Evolutionary conservation across 805 yeast species (phyloP).

Genomic region (Saccharomycopsis schoenii): DNA sequence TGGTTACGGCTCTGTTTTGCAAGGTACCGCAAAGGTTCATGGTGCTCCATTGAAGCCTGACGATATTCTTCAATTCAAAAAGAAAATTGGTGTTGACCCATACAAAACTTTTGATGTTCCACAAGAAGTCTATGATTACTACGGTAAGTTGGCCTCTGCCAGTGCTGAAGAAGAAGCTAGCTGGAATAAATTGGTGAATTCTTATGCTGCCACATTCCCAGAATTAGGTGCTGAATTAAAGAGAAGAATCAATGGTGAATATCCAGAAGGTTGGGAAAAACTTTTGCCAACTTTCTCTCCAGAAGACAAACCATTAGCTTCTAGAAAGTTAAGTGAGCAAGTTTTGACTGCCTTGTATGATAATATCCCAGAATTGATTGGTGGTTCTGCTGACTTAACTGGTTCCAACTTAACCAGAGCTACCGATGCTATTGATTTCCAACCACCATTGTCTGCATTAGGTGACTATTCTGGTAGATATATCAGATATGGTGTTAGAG

Average conservation of each 20-base stretch:
- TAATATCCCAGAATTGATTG: slow-evolving; percentile 76
- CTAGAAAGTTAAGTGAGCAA: slow-evolving; percentile 88
- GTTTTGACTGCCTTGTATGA: slow-evolving; percentile 55
- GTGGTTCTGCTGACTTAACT: slow-evolving; percentile 98
- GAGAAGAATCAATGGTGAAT: slow-evolving; percentile 67
- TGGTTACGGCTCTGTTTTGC: slow-evolving; percentile 81
- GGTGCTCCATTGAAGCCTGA: slow-evolving; percentile 94
- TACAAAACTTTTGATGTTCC: slow-evolving; percentile 70
- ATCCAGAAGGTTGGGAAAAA: slow-evolving; percentile 77
- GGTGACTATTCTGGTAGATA: slow-evolving; percentile 91
- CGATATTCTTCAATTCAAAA: slow-evolving; percentile 80
- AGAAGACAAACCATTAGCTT: slow-evolving; percentile 73
- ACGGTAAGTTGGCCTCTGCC: slow-evolving; percentile 41
- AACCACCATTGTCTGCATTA: slow-evolving; percentile 67
- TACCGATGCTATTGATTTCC: slow-evolving; percentile 80
- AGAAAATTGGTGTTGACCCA: slow-evolving; percentile 81
- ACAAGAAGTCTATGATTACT: slow-evolving; percentile 68
- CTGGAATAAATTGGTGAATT: slow-evolving; percentile 60
- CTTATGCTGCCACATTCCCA: slow-evolving; percentile 64
- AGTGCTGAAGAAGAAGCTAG: slow-evolving; percentile 62
- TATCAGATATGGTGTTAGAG: slow-evolving; percentile 97
- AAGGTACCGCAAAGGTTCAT: slow-evolving; percentile 88
- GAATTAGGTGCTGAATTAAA: slow-evolving; percentile 65
- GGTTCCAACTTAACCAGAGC: slow-evolving; percentile 94
- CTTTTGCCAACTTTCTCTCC: slow-evolving; percentile 72